These are phyloP conservation scores for Fusarium liriodendri DNA, from an alignment of 2,329 filamentous ascomycete species.

Conservation along the genomic window DNA sequence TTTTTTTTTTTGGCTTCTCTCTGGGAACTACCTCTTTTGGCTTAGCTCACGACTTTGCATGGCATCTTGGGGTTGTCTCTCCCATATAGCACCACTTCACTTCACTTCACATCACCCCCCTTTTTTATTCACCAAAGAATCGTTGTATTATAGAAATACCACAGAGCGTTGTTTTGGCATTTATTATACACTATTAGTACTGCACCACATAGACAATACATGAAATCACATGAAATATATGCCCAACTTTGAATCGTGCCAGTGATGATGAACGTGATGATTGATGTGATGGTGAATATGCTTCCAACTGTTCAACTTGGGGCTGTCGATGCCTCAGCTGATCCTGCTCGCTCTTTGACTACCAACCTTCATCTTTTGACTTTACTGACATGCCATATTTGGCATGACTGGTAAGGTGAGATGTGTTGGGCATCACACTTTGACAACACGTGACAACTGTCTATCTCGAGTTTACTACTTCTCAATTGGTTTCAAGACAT, in stretches of 20 bases:
- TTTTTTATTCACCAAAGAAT: conserved; percentile 7
- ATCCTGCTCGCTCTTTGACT: neutral
- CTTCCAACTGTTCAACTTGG: neutral
- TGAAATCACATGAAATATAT: neutral
- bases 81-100: neutral
- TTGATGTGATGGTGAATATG: neutral
- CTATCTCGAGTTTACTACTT: neutral
- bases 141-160: conserved; percentile 37
- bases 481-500: neutral
- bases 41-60: neutral
- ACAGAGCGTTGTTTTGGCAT: conserved; percentile 25
- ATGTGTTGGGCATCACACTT: neutral
- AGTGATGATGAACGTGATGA: neutral
- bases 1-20: neutral
- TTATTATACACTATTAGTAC: conserved; percentile 9
- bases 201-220: conserved; percentile 21
- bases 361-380: neutral
- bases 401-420: neutral
- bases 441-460: neutral
- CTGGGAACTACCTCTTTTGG: neutral
- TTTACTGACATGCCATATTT: neutral
- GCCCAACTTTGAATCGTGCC: neutral
- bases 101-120: neutral
- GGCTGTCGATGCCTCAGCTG: neutral
- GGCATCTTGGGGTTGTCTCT: neutral